Evolutionary conservation across 768 basidiomycete species (phyloP), one percentile per base, ranked within the genome.

Genomic region (Hydnomerulius pinastri): DNA sequence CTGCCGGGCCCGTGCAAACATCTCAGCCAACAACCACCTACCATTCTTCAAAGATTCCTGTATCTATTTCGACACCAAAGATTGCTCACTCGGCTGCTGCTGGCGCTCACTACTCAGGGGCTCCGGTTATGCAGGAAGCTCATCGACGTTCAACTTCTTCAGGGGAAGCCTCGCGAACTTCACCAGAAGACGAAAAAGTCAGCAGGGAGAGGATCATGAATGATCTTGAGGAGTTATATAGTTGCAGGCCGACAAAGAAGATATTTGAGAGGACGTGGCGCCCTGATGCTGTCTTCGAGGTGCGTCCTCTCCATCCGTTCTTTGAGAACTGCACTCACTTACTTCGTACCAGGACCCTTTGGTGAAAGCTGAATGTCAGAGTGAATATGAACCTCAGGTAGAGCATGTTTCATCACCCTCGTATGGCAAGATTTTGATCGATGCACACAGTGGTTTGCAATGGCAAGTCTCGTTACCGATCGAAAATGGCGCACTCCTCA

Each of bases 41-140:
- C 61, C 81, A 83, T 54, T 68, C 72, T 3, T 68, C 69, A 11
- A 61, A 74, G 18, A 46, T 82, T 6, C 72, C 74, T 11, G 61
- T 62, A 46, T 63, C 71, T 15, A 56, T 83, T 1, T 82, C 79
- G 1, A 77, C 79, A 0, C 70, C 79, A 17, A 73, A 77, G 2
- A 65, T 85, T 8, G 71, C 83, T 29, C 76, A 79, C 55, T 82
- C 82, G 0, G 79, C 82, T 4, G 81, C 81, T 1, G 77, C 81
- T 35, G 84, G 75, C 13, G 81, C 84, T 0, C 84, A 86, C 56
- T 87, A 85, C 57, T 78, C 81, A 4, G 83, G 83, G 5, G 71
- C 69, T 18, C 70, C 68, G 45, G 47, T 61, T 1, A 43, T 15
- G 6, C 49, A 35, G 30, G 54, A 27, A 6, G 3, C 3, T 7